Conservation (phyloP, 805 yeast species). For the Candida parachauliodes region DNA sequence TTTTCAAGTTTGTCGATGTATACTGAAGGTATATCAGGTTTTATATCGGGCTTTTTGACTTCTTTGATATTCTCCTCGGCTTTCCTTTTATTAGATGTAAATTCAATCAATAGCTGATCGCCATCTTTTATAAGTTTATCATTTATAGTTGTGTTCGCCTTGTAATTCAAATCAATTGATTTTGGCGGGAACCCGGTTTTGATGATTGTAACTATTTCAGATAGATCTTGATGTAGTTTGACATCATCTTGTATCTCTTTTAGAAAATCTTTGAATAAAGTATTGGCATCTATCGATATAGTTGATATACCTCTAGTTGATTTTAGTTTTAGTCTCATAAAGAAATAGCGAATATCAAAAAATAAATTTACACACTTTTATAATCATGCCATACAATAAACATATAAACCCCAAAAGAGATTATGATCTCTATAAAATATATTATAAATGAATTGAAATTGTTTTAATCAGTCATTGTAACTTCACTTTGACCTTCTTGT, state of each 20-base stretch:
- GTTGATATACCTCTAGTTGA: conserved; percentile 11
- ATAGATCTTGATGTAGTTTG: conserved; percentile 3
- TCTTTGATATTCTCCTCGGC: neutral
- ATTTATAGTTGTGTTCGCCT: conserved; percentile 19
- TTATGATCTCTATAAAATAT: no score
- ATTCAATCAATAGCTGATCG: conserved; percentile 50
- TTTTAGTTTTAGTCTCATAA: conserved; percentile 15
- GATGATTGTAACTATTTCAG: conserved; percentile 19
- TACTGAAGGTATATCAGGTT: conserved; percentile 23
- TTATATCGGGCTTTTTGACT: neutral
- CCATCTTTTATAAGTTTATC: conserved; percentile 53
- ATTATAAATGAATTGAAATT: neutral
- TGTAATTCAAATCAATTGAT: conserved; percentile 26
- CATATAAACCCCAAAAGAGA: no score
- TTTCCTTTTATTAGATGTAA: conserved; percentile 5
- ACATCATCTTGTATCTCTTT: conserved; percentile 4
- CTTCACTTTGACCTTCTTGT: conserved; percentile 12
- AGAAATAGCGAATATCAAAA: no score
- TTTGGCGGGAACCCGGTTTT: conserved; percentile 65
- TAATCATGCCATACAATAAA: no score
- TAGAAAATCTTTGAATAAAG: conserved; percentile 11
- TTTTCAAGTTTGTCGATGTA: conserved; percentile 18
- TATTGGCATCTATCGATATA: conserved; percentile 6
- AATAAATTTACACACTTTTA: no score
- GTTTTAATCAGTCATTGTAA: conserved; percentile 19